A percentile compares a stretch with the other conserved stretches of the same genome.
These are phyloP conservation scores for Patellaria atrata DNA, from an alignment of 495 filamentous ascomycete species.

Conservation along the genomic window DNA sequence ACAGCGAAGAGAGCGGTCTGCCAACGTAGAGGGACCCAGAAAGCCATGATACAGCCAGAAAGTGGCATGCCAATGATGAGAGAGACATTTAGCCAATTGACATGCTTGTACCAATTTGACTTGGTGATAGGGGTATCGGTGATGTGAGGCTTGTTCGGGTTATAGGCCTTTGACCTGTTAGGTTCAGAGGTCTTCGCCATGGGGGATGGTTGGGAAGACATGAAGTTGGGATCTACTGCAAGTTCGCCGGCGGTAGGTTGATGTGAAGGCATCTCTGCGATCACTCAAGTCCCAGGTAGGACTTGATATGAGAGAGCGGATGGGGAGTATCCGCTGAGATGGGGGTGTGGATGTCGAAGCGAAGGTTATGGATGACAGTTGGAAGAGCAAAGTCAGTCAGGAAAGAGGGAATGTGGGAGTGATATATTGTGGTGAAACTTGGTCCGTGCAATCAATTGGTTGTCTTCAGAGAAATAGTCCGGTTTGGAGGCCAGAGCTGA, in stretches of 20 bases:
- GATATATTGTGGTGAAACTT: too few species aligned
- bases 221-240: conserved; percentile 24
- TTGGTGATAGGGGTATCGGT: conserved; percentile 52
- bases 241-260: conserved; percentile 23
- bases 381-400: too few species aligned
- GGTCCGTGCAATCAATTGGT: too few species aligned
- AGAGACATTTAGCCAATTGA: conserved; percentile 67
- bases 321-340: too few species aligned
- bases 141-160: conserved; percentile 35
- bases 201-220: conserved; percentile 23
- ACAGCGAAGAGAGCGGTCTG: conserved; percentile 74
- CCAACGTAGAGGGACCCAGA: conserved; percentile 64
- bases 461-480: too few species aligned
- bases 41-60: conserved; percentile 56
- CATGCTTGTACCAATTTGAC: conserved; percentile 88
- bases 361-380: too few species aligned
- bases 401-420: too few species aligned
- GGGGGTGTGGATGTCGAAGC: too few species aligned
- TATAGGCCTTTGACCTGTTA: conserved; percentile 26
- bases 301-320: too few species aligned
- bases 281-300: too few species aligned
- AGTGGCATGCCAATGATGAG: conserved; percentile 79
- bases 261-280: conserved; percentile 23
- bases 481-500: too few species aligned
- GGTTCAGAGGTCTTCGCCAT: conserved; percentile 26